Conservation (phyloP, 2,329 filamentous ascomycete genomes). For the Zelopaecilomyces penicillatus region DNA sequence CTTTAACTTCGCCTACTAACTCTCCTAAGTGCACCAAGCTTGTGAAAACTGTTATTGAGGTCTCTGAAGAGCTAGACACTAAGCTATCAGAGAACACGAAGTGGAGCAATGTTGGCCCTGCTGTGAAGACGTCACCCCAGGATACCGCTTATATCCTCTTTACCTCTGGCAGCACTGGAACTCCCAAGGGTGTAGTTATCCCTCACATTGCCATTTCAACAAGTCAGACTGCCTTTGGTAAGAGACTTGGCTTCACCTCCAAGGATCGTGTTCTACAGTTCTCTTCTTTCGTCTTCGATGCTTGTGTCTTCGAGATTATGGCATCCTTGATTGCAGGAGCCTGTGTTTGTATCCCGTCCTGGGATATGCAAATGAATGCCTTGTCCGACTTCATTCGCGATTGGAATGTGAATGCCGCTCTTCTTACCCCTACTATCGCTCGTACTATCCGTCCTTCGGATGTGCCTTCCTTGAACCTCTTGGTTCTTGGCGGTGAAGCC, state of each 20-base stretch:
- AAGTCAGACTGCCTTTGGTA: slow-evolving; percentile 3
- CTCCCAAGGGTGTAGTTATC: slow-evolving; percentile 11
- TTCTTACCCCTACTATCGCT: slow-evolving; percentile 11
- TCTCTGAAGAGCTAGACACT: slow-evolving; percentile 1
- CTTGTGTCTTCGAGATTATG: slow-evolving; percentile 10
- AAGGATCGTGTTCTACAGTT: slow-evolving; percentile 11
- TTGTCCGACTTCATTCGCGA: slow-evolving; percentile 7
- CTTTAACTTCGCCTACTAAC: slow-evolving; percentile 8
- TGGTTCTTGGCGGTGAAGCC: slow-evolving; percentile 11
- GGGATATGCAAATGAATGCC: slow-evolving; percentile 5
- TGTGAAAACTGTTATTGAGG: slow-evolving; percentile 6
- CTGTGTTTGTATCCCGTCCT: slow-evolving; percentile 11
- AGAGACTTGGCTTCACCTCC: slow-evolving; percentile 2
- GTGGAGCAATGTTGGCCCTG: neutral
- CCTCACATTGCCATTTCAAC: slow-evolving; percentile 9
- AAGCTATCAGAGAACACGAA: neutral
- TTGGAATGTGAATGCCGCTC: slow-evolving; percentile 3
- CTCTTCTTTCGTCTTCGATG: slow-evolving; percentile 12
- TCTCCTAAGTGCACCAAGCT: slow-evolving; percentile 13
- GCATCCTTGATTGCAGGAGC: slow-evolving; percentile 9
- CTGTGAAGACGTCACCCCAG: slow-evolving; percentile 3
- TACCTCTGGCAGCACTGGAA: slow-evolving; percentile 12
- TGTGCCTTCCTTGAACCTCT: slow-evolving; percentile 7
- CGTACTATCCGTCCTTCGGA: slow-evolving; percentile 7
- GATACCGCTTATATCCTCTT: slow-evolving; percentile 11